Base-by-base conservation (phyloP, 768 basidiomycete species). In the Boletellus ananiceps region DNA sequence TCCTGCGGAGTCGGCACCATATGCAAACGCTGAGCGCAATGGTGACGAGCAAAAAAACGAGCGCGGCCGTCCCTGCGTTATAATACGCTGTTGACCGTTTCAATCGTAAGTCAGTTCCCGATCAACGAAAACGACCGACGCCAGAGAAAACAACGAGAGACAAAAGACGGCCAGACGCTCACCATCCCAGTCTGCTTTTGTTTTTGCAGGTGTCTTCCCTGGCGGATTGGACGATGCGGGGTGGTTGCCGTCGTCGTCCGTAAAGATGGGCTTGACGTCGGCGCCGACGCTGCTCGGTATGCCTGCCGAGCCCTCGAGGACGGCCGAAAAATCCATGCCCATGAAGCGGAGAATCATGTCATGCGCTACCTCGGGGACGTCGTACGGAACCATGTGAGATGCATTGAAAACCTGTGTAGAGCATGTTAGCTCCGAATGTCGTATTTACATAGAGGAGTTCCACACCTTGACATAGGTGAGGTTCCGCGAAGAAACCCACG, bases 271-370 rank as follows among this genome's bases (percentile, higher is more conserved):
- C 60, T 93, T 88, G n/a, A 69, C 69, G 31, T 80, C 72, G 36
- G 75, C 74, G 12, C 94, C 96, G 23, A 99, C 75, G 34, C 79
- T 81, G 51, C 87, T 91, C 13, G 91, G 85, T 49, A 94, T 86
- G 44, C 70, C 75, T 2, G 91, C 92, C 0, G 90, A 84, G 29
- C 88, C 84, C 19, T 88, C 92, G 2, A 84, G 73, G 49, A 97
- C 78, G 2, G 82, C 77, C 21, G 85, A 79, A 59, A 95, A 89
- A 71, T 98, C 86, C 51, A 93, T 82, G 44, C 82, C 86, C 85
- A 97, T 91, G 74, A 99, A 99, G 13, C 96, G 89, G 35, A 96
- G 81, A 58, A 99, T 95, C 96, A 98, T 97, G 68, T 99, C 96
- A 66, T 97, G 93, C 4, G 94, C 76, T 16, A 86, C 82, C 44